phyloP scores from a whole-genome alignment of 1,284 basidiomycete genomes.

The Albatrellus sp. region DNA sequence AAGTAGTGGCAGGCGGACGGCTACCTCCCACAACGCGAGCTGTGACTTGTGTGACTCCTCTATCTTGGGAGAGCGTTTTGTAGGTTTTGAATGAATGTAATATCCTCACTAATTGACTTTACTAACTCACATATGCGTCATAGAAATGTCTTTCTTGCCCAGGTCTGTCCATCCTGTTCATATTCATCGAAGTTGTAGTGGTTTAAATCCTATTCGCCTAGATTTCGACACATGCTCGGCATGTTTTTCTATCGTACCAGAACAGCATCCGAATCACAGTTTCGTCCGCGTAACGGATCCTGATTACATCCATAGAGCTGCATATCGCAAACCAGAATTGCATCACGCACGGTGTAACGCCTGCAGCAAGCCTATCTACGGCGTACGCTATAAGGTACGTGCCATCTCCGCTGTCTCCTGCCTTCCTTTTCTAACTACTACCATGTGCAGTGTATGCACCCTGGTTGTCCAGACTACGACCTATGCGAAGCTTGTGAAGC shows the following conservation, averaged over 20 bases:
- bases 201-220: background rate
- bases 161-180: background rate
- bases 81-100: slow-evolving; percentile 32
- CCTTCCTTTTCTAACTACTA: background rate
- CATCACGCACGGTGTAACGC: slow-evolving; percentile 21
- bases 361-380: slow-evolving; percentile 46
- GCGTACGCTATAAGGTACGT: slow-evolving; percentile 49
- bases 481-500: slow-evolving; percentile 77
- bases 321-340: background rate
- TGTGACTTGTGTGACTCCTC: slow-evolving; percentile 68
- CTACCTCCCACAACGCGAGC: slow-evolving; percentile 40
- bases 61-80: slow-evolving; percentile 58
- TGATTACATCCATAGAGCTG: slow-evolving; percentile 27
- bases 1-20: background rate
- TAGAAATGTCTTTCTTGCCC: slow-evolving; percentile 67
- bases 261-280: slow-evolving; percentile 68
- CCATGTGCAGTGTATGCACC: slow-evolving; percentile 57
- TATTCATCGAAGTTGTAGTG: background rate
- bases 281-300: slow-evolving; percentile 58
- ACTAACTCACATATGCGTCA: background rate
- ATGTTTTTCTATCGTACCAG: slow-evolving; percentile 56
- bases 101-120: slow-evolving; percentile 3
- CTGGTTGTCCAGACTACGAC: slow-evolving; percentile 73
- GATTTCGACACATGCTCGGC: slow-evolving; percentile 66
- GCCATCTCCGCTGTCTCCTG: background rate